These are phyloP conservation scores for Cantharellus anzutake DNA, from an alignment of 768 basidiomycete genomes.

Conservation along the genomic window DNA sequence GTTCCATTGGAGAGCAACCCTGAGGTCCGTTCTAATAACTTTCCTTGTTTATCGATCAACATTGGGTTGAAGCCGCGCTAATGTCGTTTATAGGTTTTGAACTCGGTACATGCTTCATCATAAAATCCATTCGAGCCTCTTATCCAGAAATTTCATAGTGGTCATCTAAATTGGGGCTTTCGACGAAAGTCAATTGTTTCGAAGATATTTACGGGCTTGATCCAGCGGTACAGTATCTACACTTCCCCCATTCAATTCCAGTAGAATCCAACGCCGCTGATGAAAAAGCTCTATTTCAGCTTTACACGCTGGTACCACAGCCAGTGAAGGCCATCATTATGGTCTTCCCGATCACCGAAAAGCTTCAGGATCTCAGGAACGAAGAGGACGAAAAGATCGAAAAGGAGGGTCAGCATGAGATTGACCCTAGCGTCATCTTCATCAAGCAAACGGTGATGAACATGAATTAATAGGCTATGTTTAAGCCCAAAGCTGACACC, in stretches of 20 bases:
- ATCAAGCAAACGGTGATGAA: conserved; percentile 68
- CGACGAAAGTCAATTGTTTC: conserved; percentile 31
- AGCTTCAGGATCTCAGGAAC: conserved; percentile 29
- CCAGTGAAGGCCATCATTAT: conserved; percentile 74
- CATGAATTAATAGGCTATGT: conserved; percentile 8
- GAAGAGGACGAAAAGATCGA: conserved; percentile 41
- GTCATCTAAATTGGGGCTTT: conserved; percentile 49
- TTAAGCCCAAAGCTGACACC: not conserved
- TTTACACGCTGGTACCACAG: conserved; percentile 46
- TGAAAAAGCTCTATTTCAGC: conserved; percentile 19
- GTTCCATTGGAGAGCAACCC: conserved; percentile 70
- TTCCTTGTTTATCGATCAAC: not conserved
- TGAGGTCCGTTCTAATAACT: conserved; percentile 18
- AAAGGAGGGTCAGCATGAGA: conserved; percentile 22
- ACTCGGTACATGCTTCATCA: not conserved
- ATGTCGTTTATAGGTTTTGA: conserved; percentile 15
- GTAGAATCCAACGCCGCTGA: not conserved
- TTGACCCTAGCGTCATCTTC: conserved; percentile 57
- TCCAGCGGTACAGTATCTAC: conserved; percentile 27
- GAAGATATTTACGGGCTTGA: conserved; percentile 61
- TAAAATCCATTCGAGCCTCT: not conserved
- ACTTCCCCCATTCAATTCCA: not conserved
- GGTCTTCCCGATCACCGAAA: conserved; percentile 55
- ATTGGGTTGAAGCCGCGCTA: conserved; percentile 4
- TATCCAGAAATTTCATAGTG: conserved; percentile 27